A percentile compares a stretch with the other conserved stretches of the same genome.
Conservation (phyloP, 2,329 filamentous ascomycete species). For the Colletotrichum incanum region DNA sequence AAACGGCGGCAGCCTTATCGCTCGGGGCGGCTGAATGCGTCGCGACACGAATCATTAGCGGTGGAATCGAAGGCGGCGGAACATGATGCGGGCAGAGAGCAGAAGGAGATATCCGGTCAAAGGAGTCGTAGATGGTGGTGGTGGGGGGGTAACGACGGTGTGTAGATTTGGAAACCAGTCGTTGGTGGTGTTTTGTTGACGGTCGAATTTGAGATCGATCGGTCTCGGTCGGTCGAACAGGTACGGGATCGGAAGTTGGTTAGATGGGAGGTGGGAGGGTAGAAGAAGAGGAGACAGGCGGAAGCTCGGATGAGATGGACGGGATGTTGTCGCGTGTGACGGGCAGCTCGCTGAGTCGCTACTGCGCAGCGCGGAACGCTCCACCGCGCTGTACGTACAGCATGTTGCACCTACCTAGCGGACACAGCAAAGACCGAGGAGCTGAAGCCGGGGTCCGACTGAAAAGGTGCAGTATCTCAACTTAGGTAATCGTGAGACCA, state of each 20-base stretch:
- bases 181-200: background rate
- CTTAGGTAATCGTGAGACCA: too few relatives aligned
- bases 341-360: constrained; percentile 11
- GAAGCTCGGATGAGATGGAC: constrained; percentile 26
- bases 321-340: constrained; percentile 17
- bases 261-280: background rate
- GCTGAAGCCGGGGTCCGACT: constrained; percentile 6
- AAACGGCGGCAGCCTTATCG: constrained; percentile 33
- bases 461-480: too few relatives aligned
- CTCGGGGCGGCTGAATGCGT: constrained; percentile 34
- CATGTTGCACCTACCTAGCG: background rate
- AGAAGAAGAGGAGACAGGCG: constrained; percentile 10
- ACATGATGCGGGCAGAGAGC: constrained; percentile 29
- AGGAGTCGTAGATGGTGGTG: background rate
- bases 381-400: background rate
- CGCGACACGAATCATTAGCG: constrained; percentile 35
- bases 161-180: background rate
- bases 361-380: background rate
- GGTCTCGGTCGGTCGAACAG: constrained; percentile 2
- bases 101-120: background rate
- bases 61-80: constrained; percentile 13
- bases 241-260: background rate
- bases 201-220: background rate
- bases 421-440: background rate
- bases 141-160: background rate